Conservation (phyloP, 164 flowering plant species). For the Echeveria elegans region DNA sequence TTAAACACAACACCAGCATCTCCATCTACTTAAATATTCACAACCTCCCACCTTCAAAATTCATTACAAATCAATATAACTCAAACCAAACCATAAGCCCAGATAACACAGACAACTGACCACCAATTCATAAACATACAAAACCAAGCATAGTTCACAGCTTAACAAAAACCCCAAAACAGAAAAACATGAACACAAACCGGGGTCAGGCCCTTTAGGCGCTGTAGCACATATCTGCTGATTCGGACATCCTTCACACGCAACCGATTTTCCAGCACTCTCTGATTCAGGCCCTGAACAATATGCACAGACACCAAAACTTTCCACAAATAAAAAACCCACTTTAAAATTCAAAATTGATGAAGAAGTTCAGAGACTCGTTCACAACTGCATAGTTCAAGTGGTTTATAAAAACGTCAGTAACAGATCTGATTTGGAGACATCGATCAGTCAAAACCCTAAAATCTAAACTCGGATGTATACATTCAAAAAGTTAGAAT, state of each 20-base stretch:
- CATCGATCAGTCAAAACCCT: background rate
- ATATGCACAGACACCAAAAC: slow-evolving; percentile 32
- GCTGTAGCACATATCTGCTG: slow-evolving; percentile 89
- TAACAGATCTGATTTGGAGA: background rate
- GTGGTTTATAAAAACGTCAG: background rate
- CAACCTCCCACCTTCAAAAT: no score
- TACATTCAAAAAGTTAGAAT: background rate
- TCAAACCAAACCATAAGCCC: background rate
- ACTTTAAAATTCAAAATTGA: background rate
- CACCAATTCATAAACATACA: background rate
- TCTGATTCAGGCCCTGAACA: slow-evolving; percentile 90
- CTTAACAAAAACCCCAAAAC: background rate
- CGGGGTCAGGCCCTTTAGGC: slow-evolving; percentile 97
- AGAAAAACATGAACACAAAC: slow-evolving; percentile 21
- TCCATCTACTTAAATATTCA: no score
- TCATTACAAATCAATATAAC: background rate
- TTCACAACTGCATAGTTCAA: slow-evolving; percentile 19
- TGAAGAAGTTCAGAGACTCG: background rate
- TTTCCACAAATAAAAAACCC: background rate
- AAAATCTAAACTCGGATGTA: no score
- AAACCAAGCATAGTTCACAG: background rate
- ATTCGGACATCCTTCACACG: slow-evolving; percentile 88
- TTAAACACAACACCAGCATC: no score
- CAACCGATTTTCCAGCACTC: slow-evolving; percentile 70
- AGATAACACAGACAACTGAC: background rate